Evolutionary conservation across 345 rosid species (phyloP), one percentile per base, ranked within the genome.

Genomic region (Noccaea bulbosa): DNA sequence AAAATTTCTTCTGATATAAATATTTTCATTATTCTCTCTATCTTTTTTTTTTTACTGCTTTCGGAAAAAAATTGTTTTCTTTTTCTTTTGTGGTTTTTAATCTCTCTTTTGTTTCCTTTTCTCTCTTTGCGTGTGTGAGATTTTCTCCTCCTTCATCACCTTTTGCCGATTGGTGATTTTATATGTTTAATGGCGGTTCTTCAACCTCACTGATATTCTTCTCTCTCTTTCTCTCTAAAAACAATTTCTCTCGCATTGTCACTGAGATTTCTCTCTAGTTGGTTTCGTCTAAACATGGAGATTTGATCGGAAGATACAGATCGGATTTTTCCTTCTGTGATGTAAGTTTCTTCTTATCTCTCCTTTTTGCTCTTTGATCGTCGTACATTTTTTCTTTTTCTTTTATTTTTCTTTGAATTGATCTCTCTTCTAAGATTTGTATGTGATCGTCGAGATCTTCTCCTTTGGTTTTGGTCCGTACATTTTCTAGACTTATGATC

Each of bases 91-190:
- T 11, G 4, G 20, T 67, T 61, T 74, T 60, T 11, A 55, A 65
- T 57, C 50, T 65, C n/a, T 67, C 72, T 51, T 72, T 55, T 61
- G 30, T 56, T 56, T 35, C 44, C 27, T 15, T 55, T 55, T 68
- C 70, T 62, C 79, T 70, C 74, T 70, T 69, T 69, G 79, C 74
- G 75, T 76, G 75, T 76, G 34, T 62, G 67, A 56, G 65, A 62
- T 75, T 48, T 70, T 53, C 48, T 43, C 32, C 67, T 4, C 24
- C 51, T 47, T 62, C 65, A 53, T 62, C 45, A 69, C 72, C 58
- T 54, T 74, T 67, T 48, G 30, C 7, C 51, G 78, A 67, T 67
- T 45, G 60, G 61, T 40, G 70, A 54, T 62, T 46, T 75, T 33
- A 62, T 63, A 48, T 54, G 15, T 54, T 10, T 10, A 33, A 38